phyloP scores from a whole-genome alignment of 768 basidiomycete genomes.

The Rhodotorula toruloides region DNA sequence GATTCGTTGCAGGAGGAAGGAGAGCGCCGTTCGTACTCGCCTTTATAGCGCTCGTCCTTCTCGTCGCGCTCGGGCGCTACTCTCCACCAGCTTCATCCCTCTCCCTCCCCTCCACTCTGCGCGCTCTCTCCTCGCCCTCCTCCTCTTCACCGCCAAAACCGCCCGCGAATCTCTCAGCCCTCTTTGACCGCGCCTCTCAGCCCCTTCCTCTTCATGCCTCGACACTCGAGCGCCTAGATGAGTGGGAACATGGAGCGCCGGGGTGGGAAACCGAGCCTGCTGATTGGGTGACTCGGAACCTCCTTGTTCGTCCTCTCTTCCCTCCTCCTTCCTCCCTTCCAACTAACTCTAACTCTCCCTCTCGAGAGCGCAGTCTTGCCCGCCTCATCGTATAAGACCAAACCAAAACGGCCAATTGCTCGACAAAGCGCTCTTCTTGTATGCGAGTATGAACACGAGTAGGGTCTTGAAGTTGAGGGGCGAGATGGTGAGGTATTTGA shows the following conservation, averaged over 20 bases:
- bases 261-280: conserved; percentile 14
- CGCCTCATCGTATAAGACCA: conserved; percentile 13
- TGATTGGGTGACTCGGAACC: conserved; percentile 23
- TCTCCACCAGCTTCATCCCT: too few species aligned
- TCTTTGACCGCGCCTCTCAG: neutral
- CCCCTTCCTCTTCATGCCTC: neutral
- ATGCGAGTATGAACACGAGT: conserved; percentile 11
- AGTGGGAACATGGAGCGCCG: conserved; percentile 22
- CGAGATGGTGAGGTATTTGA: conserved; percentile 14
- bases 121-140: too few species aligned
- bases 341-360: too few species aligned
- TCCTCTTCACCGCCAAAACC: too few species aligned
- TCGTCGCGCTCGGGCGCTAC: too few species aligned
- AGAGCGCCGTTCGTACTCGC: too few species aligned
- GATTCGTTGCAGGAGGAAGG: too few species aligned
- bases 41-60: too few species aligned
- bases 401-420: conserved; percentile 23
- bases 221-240: neutral
- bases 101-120: too few species aligned
- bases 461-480: neutral
- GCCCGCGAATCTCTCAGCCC: neutral
- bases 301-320: conserved; percentile 8
- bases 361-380: conserved; percentile 14
- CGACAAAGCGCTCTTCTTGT: conserved; percentile 13
- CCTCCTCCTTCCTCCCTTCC: neutral